These are phyloP conservation scores for Verticillium nonalfalfae DNA, from an alignment of 2,329 filamentous ascomycete species.

Conservation along the genomic window DNA sequence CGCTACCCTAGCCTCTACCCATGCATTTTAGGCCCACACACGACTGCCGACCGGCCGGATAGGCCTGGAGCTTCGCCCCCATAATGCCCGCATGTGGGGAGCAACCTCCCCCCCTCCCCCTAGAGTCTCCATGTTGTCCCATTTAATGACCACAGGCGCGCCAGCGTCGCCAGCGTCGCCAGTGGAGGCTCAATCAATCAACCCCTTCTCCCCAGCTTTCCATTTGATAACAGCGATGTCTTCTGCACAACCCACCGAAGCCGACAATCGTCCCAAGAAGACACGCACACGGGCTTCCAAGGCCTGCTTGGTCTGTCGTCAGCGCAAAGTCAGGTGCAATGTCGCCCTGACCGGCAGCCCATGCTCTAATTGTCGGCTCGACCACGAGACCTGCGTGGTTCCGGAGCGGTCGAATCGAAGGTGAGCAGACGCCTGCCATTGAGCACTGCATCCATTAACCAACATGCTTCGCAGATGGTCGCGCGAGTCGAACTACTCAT, in stretches of 20 bases:
- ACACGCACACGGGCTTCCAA: not conserved
- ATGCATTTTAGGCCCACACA: not conserved
- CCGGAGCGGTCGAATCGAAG: not conserved
- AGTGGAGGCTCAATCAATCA: too few species aligned
- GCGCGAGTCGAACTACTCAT: not conserved
- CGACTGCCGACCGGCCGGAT: not conserved
- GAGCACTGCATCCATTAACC: not conserved
- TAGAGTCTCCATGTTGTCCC: not conserved
- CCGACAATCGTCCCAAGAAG: not conserved
- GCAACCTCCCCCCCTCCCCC: not conserved
- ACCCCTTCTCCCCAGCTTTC: too few species aligned
- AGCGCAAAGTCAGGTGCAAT: slow-evolving; percentile 1
- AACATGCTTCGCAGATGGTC: not conserved
- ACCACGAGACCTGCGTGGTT: not conserved
- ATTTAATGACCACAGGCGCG: not conserved
- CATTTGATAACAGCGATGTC: not conserved
- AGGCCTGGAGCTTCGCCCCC: not conserved
- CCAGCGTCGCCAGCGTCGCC: not conserved
- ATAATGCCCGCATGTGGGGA: not conserved
- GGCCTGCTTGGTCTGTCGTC: not conserved
- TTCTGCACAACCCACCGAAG: not conserved
- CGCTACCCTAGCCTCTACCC: not conserved
- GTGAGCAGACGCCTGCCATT: not conserved
- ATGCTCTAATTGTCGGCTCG: not conserved
- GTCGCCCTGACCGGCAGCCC: not conserved